Percentiles rank a stretch among this genome's conserved stretches.
Evolutionary conservation across 345 rosid species (phyloP).

Genomic region (Mercurialis annua): DNA sequence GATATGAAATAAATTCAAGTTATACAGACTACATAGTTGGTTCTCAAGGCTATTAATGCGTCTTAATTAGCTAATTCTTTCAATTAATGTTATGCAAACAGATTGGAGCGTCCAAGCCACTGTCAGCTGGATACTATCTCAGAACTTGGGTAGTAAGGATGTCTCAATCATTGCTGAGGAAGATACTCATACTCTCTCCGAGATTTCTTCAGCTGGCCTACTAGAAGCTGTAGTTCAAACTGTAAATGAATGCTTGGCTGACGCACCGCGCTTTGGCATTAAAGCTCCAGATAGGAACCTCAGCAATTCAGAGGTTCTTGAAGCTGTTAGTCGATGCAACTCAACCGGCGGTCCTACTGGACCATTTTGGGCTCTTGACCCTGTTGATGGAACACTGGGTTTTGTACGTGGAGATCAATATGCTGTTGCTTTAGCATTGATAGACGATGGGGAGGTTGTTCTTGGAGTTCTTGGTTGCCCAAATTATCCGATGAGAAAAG

Average conservation of each 20-base stretch:
- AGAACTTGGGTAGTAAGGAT: conserved; percentile 36
- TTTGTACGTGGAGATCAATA: conserved; percentile 60
- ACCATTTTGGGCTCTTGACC: conserved; percentile 54
- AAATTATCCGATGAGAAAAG: conserved; percentile 54
- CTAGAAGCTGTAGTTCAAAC: conserved; percentile 38
- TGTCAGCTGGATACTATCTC: conserved; percentile 49
- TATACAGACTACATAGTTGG: background rate
- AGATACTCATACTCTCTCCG: conserved; percentile 41
- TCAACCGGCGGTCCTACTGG: conserved; percentile 37
- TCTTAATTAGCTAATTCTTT: conserved; percentile 16
- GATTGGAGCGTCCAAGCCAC: conserved; percentile 63
- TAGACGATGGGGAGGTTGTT: conserved; percentile 52
- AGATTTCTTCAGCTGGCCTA: conserved; percentile 26
- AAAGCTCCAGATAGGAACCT: conserved; percentile 32
- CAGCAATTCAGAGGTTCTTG: conserved; percentile 38
- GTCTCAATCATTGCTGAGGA: conserved; percentile 51
- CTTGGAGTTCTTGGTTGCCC: conserved; percentile 63
- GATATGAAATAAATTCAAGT: background rate
- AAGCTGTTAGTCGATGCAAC: conserved; percentile 48
- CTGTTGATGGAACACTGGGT: conserved; percentile 56
- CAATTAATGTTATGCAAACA: conserved; percentile 16
- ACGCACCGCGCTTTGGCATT: conserved; percentile 48
- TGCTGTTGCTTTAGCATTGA: conserved; percentile 50
- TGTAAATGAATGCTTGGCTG: conserved; percentile 40
- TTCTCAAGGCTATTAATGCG: background rate